Evolutionary conservation across 2,329 filamentous ascomycete genomes (phyloP), one percentile per base, ranked within the genome.

Genomic region (Ophiostoma perfectum): DNA sequence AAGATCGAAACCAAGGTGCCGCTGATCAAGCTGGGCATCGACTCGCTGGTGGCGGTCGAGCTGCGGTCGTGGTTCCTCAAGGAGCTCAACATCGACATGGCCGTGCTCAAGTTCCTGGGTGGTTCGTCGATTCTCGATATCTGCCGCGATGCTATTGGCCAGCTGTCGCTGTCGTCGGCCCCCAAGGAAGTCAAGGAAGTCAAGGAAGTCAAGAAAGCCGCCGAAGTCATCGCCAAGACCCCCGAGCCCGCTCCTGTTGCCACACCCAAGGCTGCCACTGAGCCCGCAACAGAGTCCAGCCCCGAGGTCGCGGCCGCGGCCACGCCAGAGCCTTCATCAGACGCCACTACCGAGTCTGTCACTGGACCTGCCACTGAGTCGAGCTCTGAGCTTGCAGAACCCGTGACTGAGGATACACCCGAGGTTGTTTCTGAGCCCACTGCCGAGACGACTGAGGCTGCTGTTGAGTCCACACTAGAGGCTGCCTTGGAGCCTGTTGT

Each of bases 21-120:
- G 2, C 73, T 78, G 1, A 74, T 75, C 0, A 74, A 76, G 3
- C 77, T 76, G 52, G 79, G 79, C 0, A 75, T 80, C 7, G 79
- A 81, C 72, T 80, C 78, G 0, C 75, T 82, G 0, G 76, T 82
- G 41, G 80, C 80, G 0, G 77, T 82, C 0, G 80, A 82, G 71
- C 62, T 82, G 44, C 72, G 80, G 2, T 79, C 78, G 45, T 81
- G 80, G 80, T 72, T 81, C 5, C 71, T 73, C 14, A 74, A 76
- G 60, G 75, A 75, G 8, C 76, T 78, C 67, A 74, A 74, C 0
- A 76, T 76, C 2, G 75, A 75, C 9, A 69, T 80, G 45, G 72
- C 76, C 0, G 75, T 78, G 7, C 78, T 80, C 70, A 77, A 79
- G 12, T 78, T 80, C 39, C 74, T 80, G 73, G 66, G 69, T 9